Percentiles rank a stretch among this genome's conserved stretches.
These are phyloP conservation scores for Flammula alnicola DNA, from an alignment of 1,284 basidiomycete genomes.

Conservation along the genomic window DNA sequence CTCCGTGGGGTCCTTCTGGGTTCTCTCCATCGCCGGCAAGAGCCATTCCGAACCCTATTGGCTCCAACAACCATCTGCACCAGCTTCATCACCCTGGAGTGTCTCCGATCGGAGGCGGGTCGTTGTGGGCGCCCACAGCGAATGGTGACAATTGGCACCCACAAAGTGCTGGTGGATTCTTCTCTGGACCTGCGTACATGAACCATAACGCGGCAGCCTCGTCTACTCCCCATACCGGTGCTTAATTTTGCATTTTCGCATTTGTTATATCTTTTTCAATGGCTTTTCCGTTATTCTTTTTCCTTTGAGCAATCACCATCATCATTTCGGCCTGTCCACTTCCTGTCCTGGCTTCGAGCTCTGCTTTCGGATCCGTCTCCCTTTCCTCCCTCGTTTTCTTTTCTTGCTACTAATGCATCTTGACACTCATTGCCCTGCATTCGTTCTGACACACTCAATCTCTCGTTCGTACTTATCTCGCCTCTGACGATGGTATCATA, in stretches of 20 bases:
- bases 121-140: slow-evolving; percentile 46
- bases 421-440: slow-evolving; percentile 10
- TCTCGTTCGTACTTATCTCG: slow-evolving; percentile 5
- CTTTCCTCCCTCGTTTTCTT: no score
- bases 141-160: slow-evolving; percentile 53
- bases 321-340: background rate
- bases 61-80: slow-evolving; percentile 18
- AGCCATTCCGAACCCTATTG: slow-evolving; percentile 34
- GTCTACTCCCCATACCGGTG: slow-evolving; percentile 56
- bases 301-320: slow-evolving; percentile 10
- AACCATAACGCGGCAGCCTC: slow-evolving; percentile 44
- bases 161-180: slow-evolving; percentile 43
- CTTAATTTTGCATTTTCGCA: slow-evolving; percentile 23
- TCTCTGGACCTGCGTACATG: slow-evolving; percentile 47
- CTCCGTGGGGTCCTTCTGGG: slow-evolving; percentile 21
- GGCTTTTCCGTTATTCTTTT: no score
- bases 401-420: slow-evolving; percentile 11
- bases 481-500: slow-evolving; percentile 8
- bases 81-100: slow-evolving; percentile 20
- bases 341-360: background rate
- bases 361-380: background rate
- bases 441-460: slow-evolving; percentile 1
- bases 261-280: no score
- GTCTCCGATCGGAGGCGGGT: slow-evolving; percentile 29
- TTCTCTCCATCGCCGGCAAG: slow-evolving; percentile 23